A percentile compares a stretch with the other conserved stretches of the same genome.
These are phyloP conservation scores for Sesbania bispinosa DNA, from an alignment of 306 rosid species.

Conservation along the genomic window DNA sequence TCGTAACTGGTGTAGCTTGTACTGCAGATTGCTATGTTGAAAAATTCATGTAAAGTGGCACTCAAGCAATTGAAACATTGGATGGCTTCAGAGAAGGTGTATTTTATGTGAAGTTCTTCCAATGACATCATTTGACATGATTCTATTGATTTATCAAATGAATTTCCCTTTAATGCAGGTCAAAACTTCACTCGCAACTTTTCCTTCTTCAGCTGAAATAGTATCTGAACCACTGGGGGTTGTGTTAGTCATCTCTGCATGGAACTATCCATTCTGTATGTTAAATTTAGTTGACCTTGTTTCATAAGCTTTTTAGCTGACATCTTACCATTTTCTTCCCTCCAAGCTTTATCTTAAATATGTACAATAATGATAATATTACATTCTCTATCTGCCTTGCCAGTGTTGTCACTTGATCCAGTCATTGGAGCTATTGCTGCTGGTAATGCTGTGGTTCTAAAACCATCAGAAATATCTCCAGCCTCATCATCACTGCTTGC, in stretches of 20 bases:
- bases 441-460: constrained; percentile 91
- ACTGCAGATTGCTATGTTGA: constrained; percentile 69
- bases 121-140: background rate
- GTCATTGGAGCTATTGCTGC: constrained; percentile 97
- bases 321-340: background rate
- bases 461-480: constrained; percentile 93
- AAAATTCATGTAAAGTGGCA: constrained; percentile 51
- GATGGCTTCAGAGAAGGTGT: constrained; percentile 88
- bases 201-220: constrained; percentile 95
- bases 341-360: constrained; percentile 9
- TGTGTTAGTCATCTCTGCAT: constrained; percentile 76
- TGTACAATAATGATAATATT: background rate
- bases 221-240: constrained; percentile 95
- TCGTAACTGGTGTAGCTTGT: constrained; percentile 22
- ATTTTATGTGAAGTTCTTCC: constrained; percentile 11
- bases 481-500: constrained; percentile 83
- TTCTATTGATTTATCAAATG: constrained; percentile 8
- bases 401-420: constrained; percentile 93
- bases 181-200: constrained; percentile 63
- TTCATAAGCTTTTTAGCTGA: constrained; percentile 5
- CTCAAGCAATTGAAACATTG: constrained; percentile 63
- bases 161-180: constrained; percentile 47
- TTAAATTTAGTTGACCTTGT: constrained; percentile 17
- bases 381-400: constrained; percentile 22
- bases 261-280: constrained; percentile 99